Evolutionary conservation across 2,329 filamentous ascomycete species (phyloP).

Genomic region (Mycocentrospora acerina): DNA sequence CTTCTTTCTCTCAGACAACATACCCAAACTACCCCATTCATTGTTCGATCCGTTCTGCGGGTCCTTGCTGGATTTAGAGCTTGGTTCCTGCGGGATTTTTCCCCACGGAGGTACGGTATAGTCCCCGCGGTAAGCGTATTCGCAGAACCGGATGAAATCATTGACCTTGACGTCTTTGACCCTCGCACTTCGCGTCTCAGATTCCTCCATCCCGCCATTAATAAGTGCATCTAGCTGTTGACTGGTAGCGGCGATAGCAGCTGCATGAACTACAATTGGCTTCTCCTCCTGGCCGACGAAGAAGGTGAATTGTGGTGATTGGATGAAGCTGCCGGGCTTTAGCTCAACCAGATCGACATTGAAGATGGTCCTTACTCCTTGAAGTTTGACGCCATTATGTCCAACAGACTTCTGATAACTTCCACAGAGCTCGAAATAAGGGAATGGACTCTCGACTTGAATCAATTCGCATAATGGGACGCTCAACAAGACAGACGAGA

Average conservation of each 20-base stretch:
- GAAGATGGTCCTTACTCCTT: conserved; percentile 16
- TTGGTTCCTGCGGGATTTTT: conserved; percentile 7
- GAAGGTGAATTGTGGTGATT: conserved; percentile 27
- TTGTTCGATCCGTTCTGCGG: background rate
- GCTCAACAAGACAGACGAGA: conserved; percentile 3
- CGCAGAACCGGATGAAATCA: conserved; percentile 26
- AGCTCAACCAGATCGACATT: conserved; percentile 8
- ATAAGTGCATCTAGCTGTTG: conserved; percentile 20
- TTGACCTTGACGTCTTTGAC: conserved; percentile 18
- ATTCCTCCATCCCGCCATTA: conserved; percentile 19
- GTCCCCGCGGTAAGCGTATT: conserved; percentile 25
- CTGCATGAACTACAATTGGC: conserved; percentile 21
- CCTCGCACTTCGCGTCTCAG: conserved; percentile 12
- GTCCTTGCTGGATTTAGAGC: conserved; percentile 1
- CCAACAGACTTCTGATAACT: conserved; percentile 3
- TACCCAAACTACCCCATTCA: background rate
- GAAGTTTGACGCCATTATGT: conserved; percentile 17
- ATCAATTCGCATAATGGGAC: no score
- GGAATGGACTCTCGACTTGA: no score
- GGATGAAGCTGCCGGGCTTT: conserved; percentile 18
- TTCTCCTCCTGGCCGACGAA: conserved; percentile 18
- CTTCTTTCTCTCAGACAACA: conserved; percentile 1
- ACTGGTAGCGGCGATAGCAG: conserved; percentile 19
- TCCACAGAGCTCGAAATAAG: conserved; percentile 4
- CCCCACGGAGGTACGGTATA: conserved; percentile 21